Evolutionary conservation across 73 alveolate species (phyloP), one percentile per base, ranked within the genome.

Genomic region (Paramecium sexaurelia): DNA sequence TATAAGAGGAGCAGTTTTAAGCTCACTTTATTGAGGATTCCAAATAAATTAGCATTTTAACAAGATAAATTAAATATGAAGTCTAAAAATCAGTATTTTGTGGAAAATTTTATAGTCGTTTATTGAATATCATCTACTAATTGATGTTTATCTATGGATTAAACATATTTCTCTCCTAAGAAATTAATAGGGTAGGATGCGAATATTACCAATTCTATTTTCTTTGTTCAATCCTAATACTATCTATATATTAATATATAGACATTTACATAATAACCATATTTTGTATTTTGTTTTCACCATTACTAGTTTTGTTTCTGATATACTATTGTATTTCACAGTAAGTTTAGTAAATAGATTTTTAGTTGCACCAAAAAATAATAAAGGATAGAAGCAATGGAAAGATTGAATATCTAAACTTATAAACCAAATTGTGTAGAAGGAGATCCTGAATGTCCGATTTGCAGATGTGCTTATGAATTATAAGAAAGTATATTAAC

Each of bases 391-490:
- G 86, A 71, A 3, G 43, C 56, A 7, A 71, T 33, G 43, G 32
- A 71, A 35, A 71, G 86, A 71, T 71, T 71, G 29, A 19, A 37
- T 6, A 33, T 40, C 15, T 33, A 33, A 17, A 36, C 24, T n/a
- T 71, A 71, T 20, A 71, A 71, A 29, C 86, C 86, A 3, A 71
- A 36, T 33, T 27, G 56, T 35, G 56, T 71, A 3, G 56, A 71
- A 37, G 86, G 86, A 0, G 86, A 71, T 71, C 57, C 86, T 3
- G 86, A 71, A 37, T 71, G 86, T 37, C 0, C 56, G 2, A 71
- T 71, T 32, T 71, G 86, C 15, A 71, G 86, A 71, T 71, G 86
- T 71, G 57, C 83, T 9, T 61, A 61, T 29, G 83, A 61, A 26
- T 61, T 61, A 61, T 20, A 24, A 29, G 83, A 61, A 24, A 61